A percentile compares a stretch with the other conserved stretches of the same genome.
phyloP scores from a whole-genome alignment of 208 protist genomes.

The Crithidia acanthocephali region DNA sequence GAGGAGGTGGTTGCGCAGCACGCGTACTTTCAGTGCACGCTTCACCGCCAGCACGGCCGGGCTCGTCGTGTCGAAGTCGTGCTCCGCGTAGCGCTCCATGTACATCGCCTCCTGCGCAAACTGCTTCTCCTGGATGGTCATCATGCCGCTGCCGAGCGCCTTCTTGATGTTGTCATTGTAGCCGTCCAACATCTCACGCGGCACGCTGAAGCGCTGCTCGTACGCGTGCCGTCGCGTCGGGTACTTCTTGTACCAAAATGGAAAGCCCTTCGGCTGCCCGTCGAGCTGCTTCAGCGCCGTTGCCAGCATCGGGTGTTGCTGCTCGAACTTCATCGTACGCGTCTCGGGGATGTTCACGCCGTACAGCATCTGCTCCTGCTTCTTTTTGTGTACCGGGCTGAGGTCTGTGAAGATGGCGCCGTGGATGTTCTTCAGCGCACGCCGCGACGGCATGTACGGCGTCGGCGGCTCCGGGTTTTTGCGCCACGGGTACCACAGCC shows the following conservation, averaged over 20 bases:
- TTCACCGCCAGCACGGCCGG: constrained; percentile 88
- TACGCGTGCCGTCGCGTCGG: constrained; percentile 92
- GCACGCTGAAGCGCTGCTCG: constrained; percentile 89
- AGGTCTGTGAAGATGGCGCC: constrained; percentile 84
- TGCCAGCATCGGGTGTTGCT: constrained; percentile 86
- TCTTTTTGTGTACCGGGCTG: constrained; percentile 87
- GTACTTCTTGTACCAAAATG: constrained; percentile 95
- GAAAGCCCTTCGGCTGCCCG: constrained; percentile 87
- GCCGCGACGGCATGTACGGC: constrained; percentile 86
- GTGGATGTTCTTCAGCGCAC: constrained; percentile 91
- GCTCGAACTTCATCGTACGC: constrained; percentile 80
- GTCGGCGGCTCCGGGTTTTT: constrained; percentile 92
- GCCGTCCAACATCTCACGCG: constrained; percentile 89
- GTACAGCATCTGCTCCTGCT: constrained; percentile 91
- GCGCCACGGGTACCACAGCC: constrained; percentile 94
- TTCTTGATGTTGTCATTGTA: constrained; percentile 83
- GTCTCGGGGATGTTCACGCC: constrained; percentile 85
- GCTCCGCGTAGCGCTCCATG: constrained; percentile 92
- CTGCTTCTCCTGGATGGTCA: constrained; percentile 89
- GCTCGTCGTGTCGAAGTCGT: constrained; percentile 91
- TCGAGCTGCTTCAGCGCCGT: constrained; percentile 72
- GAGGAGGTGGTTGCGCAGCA: constrained; percentile 89
- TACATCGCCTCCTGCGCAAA: constrained; percentile 91
- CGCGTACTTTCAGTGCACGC: constrained; percentile 81
- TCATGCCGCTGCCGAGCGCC: constrained; percentile 80